Evolutionary conservation across 768 basidiomycete genomes (phyloP), one percentile per base, ranked within the genome.

Genomic region (Lactarius psammicola): DNA sequence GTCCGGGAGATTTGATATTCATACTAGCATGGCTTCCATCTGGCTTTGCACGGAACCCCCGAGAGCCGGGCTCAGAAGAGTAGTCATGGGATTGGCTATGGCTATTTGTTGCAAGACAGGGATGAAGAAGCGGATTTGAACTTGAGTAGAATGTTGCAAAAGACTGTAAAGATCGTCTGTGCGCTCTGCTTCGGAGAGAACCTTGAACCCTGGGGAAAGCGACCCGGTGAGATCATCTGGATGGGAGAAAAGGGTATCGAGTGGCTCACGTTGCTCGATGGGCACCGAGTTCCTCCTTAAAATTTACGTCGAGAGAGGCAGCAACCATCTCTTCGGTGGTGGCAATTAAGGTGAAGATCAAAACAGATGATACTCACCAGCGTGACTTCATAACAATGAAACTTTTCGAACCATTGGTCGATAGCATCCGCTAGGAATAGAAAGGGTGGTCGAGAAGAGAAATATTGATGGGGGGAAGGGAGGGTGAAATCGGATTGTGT

Each of bases 381-480:
- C 64, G 93, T 95, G 70, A 87, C 88, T 80, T 97, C 94, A 74
- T 97, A 97, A 74, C 92, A 92, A 79, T 95, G 93, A 67, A 97
- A 87, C 77, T 97, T 95, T 77, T 97, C 93, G 76, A 98, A 97
- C 96, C 96, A 98, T 77, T 94, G 92, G 77, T 98, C 96, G 77
- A 98, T 91, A 66, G 95, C 95, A 76, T 34, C 33, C 11, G 2
- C 33, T 34, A 10, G 33, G 2, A 34, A 34, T 34, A 34, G 33
- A 34, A 34, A 10, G 33, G 33, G 1, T 9, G 33, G 33, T 34
- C 9, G 9, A 34, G 33, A 34, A 34, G 11, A 10, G 11, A 34
- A 34, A 10, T n/a, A n/a, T n/a, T 6, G 9, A 34, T 34, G 11
- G 33, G 33, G 33, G 9, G 11, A 2, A n/a, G n/a, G n/a, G n/a